Conservation (phyloP, 1,284 basidiomycete genomes). For the Cystobasidium pallidum region DNA sequence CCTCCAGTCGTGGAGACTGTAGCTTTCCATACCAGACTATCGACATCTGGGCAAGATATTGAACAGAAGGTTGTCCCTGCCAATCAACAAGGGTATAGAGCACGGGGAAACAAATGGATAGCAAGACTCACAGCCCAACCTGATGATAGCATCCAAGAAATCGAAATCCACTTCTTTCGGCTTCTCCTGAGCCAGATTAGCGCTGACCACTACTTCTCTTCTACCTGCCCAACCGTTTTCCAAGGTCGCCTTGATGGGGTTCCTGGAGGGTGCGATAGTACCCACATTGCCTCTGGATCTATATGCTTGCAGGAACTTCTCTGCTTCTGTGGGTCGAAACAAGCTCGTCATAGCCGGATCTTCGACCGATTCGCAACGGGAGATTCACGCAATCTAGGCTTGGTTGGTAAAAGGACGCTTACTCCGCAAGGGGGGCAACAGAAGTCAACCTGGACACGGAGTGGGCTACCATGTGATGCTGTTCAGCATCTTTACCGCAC, state of each 20-base stretch:
- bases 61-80: too few relatives aligned
- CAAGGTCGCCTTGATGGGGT: not conserved
- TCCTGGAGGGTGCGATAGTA: not conserved
- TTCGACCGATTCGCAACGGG: not conserved
- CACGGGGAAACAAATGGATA: too few relatives aligned
- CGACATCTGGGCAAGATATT: constrained; percentile 8
- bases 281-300: not conserved
- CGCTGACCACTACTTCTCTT: constrained; percentile 26
- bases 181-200: not conserved
- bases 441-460: too few relatives aligned
- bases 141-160: constrained; percentile 1
- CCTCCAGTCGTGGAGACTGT: not conserved
- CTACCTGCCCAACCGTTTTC: not conserved
- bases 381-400: too few relatives aligned
- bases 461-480: too few relatives aligned
- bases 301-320: not conserved
- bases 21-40: not conserved
- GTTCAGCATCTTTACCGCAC: too few relatives aligned
- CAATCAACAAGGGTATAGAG: too few relatives aligned
- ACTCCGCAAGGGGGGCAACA: too few relatives aligned
- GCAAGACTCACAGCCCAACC: constrained; percentile 17
- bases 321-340: not conserved
- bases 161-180: constrained; percentile 15
- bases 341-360: not conserved
- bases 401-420: too few relatives aligned